Evolutionary conservation across 176 grass and related monocot genomes (phyloP), one percentile per base, ranked within the genome.

Genomic region (Hsuehochloa calcarea): DNA sequence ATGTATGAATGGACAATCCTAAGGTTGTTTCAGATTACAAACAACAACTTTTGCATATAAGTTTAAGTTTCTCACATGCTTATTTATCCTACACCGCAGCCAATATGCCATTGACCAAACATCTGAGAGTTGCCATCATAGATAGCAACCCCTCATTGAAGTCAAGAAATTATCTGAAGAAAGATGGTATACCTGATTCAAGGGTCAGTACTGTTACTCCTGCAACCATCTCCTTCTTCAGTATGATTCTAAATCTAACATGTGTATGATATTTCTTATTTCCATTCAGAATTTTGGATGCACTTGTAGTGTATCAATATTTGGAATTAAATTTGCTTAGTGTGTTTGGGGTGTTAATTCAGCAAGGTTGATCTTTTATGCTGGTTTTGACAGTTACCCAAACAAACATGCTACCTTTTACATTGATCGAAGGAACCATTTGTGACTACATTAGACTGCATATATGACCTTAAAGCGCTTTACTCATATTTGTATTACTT

Each of bases 161-260:
- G 29, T 89, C 86, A 49, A 94, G 31, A 60, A 68, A 35, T 77
- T 94, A 94, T 82, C 89, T 94, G 15, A 79, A 84, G 65, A 94
- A 89, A 88, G 90, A 85, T 81, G 72, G 55, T 64, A 76, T 84
- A 65, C 96, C 93, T 19, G 91, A 92, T 82, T 92, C 93, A 39
- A 98, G 93, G 84, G 96, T 98, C 74, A 98, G 96, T 84, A 95
- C 93, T 55, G 64, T 98, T 68, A 95, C 96, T 54, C 96, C 93
- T 50, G 93, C 89, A 76, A 98, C 93, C 70, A 98, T 98, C 64
- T 88, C 91, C 55, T 93, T 95, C 77, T 92, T 98, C 52, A 87
- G 96, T 98, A 91, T 26, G 51, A 9, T 72, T 49, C 31, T 71
- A 22, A 67, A 85, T 37, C 40, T 87, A 69, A 65, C 16, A 35